Evolutionary conservation across 106 monocot species (phyloP), one percentile per base, ranked within the genome.

Genomic region (Alisma plantagoaquatica): DNA sequence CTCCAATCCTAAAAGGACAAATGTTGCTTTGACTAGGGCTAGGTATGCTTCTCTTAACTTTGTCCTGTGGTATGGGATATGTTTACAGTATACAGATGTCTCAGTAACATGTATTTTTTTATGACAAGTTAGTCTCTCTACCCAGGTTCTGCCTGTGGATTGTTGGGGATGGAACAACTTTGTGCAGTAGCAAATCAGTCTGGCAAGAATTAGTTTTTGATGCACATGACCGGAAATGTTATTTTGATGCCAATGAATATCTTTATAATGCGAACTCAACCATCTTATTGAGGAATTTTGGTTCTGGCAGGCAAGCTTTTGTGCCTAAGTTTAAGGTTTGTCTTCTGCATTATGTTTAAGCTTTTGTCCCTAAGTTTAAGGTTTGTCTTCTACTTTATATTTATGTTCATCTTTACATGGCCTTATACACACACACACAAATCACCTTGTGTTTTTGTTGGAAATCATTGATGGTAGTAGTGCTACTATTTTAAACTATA

Each of bases 11-110:
- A 57, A 59, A 15, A 27, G 67, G 12, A 50, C 67, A 19, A 68
- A 68, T 51, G 59, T 59, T 1, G 48, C 59, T 16, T 49, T 68
- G 11, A 68, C 67, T 4, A 58, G 67, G 29, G 67, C 58, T 46
- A 57, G 48, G 67, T 59, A 38, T 0, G 2, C 35, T 38, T 38
- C 22, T 1, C 21, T 11, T 49, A 21, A 2, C 6, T 23, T 19
- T 11, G 20, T 22, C 2, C 3, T 49, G 2, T 3, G 20, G 20
- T 11, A 22, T 21, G 2, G 21, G 2, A 11, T 49, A 21, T 23
- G 24, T 49, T 22, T 23, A 49, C 14, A 14, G 6, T 38, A 7
- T 38, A 38, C 9, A 38, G 35, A 38, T 38, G 35, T 7, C 14
- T 14, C 9, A 14, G 6, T 38, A 38, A 38, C 35, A 38, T 38